phyloP scores from a whole-genome alignment of 2,329 filamentous ascomycete genomes.

The Penicillium sp. region DNA sequence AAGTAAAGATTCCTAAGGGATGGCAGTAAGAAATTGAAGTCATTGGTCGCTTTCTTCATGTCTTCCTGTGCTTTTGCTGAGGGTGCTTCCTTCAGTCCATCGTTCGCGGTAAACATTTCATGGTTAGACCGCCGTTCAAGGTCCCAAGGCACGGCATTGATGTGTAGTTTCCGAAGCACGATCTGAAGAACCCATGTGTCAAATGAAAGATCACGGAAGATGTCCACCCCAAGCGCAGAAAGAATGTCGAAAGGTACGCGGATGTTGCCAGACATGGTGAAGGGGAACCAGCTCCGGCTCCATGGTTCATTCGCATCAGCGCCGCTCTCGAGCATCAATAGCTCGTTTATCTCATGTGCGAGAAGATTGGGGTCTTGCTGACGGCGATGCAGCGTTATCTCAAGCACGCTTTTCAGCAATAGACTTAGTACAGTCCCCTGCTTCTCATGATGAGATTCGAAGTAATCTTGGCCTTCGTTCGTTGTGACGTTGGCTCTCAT shows the following conservation, averaged over 20 bases:
- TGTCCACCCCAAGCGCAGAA: constrained; percentile 36
- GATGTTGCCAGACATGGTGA: constrained; percentile 38
- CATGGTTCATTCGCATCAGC: constrained; percentile 11
- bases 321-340: constrained; percentile 29
- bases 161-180: constrained; percentile 34
- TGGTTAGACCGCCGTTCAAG: constrained; percentile 10
- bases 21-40: constrained; percentile 18
- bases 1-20: constrained; percentile 32
- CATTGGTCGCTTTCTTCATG: background rate
- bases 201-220: constrained; percentile 38
- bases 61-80: constrained; percentile 10
- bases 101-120: constrained; percentile 5
- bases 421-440: constrained; percentile 38
- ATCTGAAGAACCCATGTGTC: constrained; percentile 42
- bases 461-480: constrained; percentile 7
- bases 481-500: constrained; percentile 27
- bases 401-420: constrained; percentile 37
- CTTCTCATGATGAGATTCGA: constrained; percentile 28
- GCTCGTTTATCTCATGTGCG: constrained; percentile 38
- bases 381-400: constrained; percentile 37
- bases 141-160: constrained; percentile 35
- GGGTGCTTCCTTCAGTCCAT: constrained; percentile 10
- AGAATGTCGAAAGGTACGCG: constrained; percentile 41
- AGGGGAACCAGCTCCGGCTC: constrained; percentile 28
- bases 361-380: constrained; percentile 27